These are phyloP conservation scores for Nasturtium officinale DNA, from an alignment of 345 rosid species.

Conservation along the genomic window DNA sequence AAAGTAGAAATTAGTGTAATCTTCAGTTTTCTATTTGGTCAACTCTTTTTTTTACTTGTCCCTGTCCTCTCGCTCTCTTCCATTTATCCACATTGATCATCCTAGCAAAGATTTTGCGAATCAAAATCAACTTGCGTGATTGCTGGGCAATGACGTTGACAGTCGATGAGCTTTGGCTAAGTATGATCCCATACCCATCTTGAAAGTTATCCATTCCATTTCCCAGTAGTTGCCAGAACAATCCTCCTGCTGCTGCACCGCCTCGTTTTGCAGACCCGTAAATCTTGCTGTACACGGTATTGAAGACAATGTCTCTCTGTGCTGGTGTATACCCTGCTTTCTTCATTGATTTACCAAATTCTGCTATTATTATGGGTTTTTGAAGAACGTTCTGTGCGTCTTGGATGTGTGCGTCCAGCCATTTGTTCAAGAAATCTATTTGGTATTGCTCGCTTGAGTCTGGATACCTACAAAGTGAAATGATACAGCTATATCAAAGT, in stretches of 20 bases:
- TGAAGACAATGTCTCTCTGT: constrained; percentile 70
- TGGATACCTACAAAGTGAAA: constrained; percentile 53
- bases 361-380: constrained; percentile 76
- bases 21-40: constrained; percentile 48
- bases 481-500: constrained; percentile 11
- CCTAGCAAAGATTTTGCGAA: constrained; percentile 67
- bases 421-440: constrained; percentile 66
- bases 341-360: constrained; percentile 77
- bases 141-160: constrained; percentile 67
- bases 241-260: constrained; percentile 87
- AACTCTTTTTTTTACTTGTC: constrained; percentile 44
- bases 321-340: constrained; percentile 50
- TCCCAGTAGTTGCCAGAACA: constrained; percentile 88
- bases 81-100: constrained; percentile 63
- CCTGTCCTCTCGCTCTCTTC: constrained; percentile 62
- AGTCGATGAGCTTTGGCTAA: constrained; percentile 67
- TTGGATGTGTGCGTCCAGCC: constrained; percentile 74
- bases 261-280: constrained; percentile 75
- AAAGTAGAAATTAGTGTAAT: background rate
- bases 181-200: constrained; percentile 83
- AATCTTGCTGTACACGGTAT: constrained; percentile 67
- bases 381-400: constrained; percentile 73
- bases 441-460: constrained; percentile 55
- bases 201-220: constrained; percentile 75
- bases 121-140: constrained; percentile 64